Base-by-base conservation (phyloP, 805 yeast species). In the Danielia reshetovae region DNA sequence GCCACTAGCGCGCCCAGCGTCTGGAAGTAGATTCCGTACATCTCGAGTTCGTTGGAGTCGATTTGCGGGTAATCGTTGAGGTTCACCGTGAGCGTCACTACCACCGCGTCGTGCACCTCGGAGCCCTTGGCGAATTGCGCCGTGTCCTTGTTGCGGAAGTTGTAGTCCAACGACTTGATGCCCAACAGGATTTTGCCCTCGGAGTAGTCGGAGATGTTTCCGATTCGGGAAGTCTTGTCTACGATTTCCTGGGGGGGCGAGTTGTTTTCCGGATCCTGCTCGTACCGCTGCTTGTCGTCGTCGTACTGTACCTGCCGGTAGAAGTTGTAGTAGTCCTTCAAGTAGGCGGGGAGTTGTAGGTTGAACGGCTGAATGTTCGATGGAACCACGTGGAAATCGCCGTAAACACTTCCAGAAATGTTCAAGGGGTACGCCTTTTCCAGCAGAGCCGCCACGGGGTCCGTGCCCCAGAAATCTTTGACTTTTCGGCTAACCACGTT, bases 1-100 rank as follows among this genome's bases (percentile, higher is more conserved):
- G 79, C 68, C 11, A 84, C 61, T 4, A 84, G 53, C 33, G 83
- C 65, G 0, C 94, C 94, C 1, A 76, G 60, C 14, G 71, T 68
- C 41, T 82, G 79, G 49, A 81, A 85, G 52, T 81, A 82, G 2
- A 79, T 68, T 0, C 88, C 89, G 16, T 61, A 59, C 8, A 85
- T 59, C 4, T 66, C 63, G 13, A 87, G 45, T 1, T 54, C 51
- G 50, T 79, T 78, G 35, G 61, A 65, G 21, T 75, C 69, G 6
- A 60, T 49, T 41, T 81, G 85, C 3, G 60, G 58, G 14, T 49
- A 36, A 51, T 80, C 81, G 16, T 51, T 53, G 8, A 74, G 21
- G 15, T 34, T 43, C 3, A 69, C 19, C 4, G 36, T 41, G 11
- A 71, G 31, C 4, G 43, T 40, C 4, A 72, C 64, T 9, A 58